These are phyloP conservation scores for Rhizopus delemar DNA, from an alignment of 371 early-diverging fungal genomes.

Conservation along the genomic window DNA sequence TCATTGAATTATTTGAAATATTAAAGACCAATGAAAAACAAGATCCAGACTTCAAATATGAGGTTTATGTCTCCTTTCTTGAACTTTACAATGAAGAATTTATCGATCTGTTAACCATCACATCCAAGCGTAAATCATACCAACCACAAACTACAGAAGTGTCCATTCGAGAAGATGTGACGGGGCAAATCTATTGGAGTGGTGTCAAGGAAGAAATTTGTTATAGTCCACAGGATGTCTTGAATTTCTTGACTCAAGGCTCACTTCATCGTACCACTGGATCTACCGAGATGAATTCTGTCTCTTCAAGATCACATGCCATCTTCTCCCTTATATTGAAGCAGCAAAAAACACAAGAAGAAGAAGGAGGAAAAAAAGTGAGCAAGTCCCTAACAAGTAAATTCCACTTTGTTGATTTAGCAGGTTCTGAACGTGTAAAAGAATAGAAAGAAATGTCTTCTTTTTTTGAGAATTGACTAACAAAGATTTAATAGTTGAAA, in stretches of 20 bases:
- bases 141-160: constrained; percentile 32
- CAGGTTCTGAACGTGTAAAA: constrained; percentile 93
- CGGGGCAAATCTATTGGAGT: constrained; percentile 84
- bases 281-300: constrained; percentile 94
- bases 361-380: constrained; percentile 17
- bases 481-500: constrained; percentile 63
- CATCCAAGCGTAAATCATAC: constrained; percentile 26
- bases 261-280: constrained; percentile 84
- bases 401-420: constrained; percentile 99
- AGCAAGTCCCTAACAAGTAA: constrained; percentile 53
- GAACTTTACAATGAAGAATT: constrained; percentile 98
- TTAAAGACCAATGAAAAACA: constrained; percentile 40
- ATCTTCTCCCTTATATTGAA: constrained; percentile 90
- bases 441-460: neutral
- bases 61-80: constrained; percentile 65
- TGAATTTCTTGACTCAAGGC: constrained; percentile 70
- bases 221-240: constrained; percentile 68
- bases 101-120: constrained; percentile 70
- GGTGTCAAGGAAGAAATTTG: constrained; percentile 83
- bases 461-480: neutral
- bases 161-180: constrained; percentile 84
- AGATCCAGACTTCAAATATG: constrained; percentile 45
- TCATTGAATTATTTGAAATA: constrained; percentile 62
- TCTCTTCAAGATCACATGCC: constrained; percentile 94
- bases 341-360: constrained; percentile 54